Percentiles rank a stretch among this genome's conserved stretches.
These are phyloP conservation scores for Suillus weaverae DNA, from an alignment of 768 basidiomycete genomes.

Conservation along the genomic window DNA sequence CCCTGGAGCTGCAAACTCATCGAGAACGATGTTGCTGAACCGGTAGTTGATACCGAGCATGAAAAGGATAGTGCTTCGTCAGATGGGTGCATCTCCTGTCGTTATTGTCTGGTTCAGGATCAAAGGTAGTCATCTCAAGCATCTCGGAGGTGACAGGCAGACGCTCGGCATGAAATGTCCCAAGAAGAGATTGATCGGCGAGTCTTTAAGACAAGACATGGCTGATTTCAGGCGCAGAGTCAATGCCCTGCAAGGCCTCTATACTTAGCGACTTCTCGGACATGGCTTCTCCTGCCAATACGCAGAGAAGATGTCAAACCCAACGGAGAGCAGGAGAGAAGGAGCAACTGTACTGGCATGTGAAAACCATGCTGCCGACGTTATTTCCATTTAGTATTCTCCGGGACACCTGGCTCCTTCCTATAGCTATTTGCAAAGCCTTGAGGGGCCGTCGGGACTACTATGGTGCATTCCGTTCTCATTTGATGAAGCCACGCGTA, in stretches of 20 bases:
- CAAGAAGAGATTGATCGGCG: slow-evolving; percentile 20
- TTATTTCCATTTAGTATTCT: neutral
- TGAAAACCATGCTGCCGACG: neutral
- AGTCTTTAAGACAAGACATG: slow-evolving; percentile 9
- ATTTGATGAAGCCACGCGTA: neutral
- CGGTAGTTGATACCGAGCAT: slow-evolving; percentile 33
- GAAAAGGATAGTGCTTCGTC: slow-evolving; percentile 14
- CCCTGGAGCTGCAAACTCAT: neutral
- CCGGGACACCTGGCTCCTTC: too few relatives aligned
- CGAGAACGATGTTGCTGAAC: slow-evolving; percentile 13
- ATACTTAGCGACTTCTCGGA: neutral
- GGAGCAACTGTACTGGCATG: neutral
- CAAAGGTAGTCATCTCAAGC: slow-evolving; percentile 23
- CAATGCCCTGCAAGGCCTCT: neutral
- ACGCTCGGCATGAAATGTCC: slow-evolving; percentile 28
- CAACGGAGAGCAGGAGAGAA: neutral
- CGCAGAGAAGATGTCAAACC: neutral
- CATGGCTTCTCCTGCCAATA: neutral
- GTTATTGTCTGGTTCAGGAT: slow-evolving; percentile 15
- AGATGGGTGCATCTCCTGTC: slow-evolving; percentile 15
- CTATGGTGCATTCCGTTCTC: neutral
- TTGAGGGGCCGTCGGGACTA: neutral
- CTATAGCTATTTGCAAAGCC: neutral
- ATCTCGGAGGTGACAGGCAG: slow-evolving; percentile 29
- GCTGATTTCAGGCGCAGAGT: neutral